A percentile compares a stretch with the other conserved stretches of the same genome.
phyloP scores from a whole-genome alignment of 345 rosid genomes.

The Kernera saxatilis region DNA sequence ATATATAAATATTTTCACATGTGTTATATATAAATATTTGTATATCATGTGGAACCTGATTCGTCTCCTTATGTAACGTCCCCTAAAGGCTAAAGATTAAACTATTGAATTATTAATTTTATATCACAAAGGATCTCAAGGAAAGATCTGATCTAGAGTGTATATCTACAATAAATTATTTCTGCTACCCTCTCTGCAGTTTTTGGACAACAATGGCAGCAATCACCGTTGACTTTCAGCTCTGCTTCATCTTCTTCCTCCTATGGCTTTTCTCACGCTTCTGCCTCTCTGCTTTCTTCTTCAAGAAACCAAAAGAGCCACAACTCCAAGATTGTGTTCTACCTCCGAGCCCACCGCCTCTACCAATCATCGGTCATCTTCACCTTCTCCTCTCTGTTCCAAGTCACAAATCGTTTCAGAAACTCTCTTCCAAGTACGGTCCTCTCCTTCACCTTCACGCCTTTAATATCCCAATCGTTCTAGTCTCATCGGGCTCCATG shows the following conservation, averaged over 20 bases:
- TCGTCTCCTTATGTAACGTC: not conserved
- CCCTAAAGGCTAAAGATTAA: not conserved
- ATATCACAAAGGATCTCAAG: not conserved
- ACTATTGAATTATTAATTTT: not conserved
- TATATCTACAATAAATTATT: not conserved
- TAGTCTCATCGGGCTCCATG: slow-evolving; percentile 39
- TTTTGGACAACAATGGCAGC: slow-evolving; percentile 22
- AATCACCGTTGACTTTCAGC: slow-evolving; percentile 28
- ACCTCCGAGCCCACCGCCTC: slow-evolving; percentile 44
- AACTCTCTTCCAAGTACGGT: slow-evolving; percentile 31
- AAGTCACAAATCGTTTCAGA: slow-evolving; percentile 25
- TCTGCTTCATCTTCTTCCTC: slow-evolving; percentile 16
- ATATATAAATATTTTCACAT: not conserved
- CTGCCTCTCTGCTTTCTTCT: slow-evolving; percentile 19
- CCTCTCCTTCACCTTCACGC: slow-evolving; percentile 38
- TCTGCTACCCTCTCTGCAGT: slow-evolving; percentile 16
- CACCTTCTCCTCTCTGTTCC: slow-evolving; percentile 33
- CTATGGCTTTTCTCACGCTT: slow-evolving; percentile 5
- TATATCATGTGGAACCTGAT: not conserved
- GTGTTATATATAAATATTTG: not conserved
- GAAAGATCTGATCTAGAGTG: slow-evolving; percentile 1
- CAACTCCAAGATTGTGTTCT: slow-evolving; percentile 8
- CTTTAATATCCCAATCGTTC: slow-evolving; percentile 21
- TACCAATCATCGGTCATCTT: slow-evolving; percentile 45
- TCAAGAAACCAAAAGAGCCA: slow-evolving; percentile 16